Evolutionary conservation across 495 filamentous ascomycete species (phyloP).

Genomic region (Venustampulla echinocandica): DNA sequence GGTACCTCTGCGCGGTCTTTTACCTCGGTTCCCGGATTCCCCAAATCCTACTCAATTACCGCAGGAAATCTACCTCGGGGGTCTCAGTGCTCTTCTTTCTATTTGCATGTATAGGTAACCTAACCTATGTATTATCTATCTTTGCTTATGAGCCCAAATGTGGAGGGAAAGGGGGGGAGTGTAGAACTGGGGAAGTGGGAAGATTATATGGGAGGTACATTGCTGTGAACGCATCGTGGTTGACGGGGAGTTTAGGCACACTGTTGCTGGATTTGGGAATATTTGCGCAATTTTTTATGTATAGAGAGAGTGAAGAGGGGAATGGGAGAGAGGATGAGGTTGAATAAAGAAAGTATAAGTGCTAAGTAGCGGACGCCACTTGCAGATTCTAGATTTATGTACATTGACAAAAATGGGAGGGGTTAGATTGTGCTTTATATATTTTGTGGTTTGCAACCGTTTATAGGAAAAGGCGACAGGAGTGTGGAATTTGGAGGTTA

Average conservation of each 20-base stretch:
- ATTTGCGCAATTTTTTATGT: slow-evolving; percentile 89
- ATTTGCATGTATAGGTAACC: slow-evolving; percentile 89
- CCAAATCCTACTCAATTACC: slow-evolving; percentile 82
- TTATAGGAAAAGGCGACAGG: no score
- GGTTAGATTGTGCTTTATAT: no score
- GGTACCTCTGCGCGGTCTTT: slow-evolving; percentile 74
- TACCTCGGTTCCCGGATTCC: slow-evolving; percentile 86
- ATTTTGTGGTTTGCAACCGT: no score
- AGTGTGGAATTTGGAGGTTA: no score
- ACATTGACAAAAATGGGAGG: no score
- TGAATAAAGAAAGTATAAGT: no score
- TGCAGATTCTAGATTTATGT: no score
- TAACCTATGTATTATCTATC: slow-evolving; percentile 89
- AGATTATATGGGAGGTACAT: slow-evolving; percentile 69
- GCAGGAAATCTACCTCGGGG: slow-evolving; percentile 82
- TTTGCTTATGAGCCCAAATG: slow-evolving; percentile 71
- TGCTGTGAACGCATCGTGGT: slow-evolving; percentile 78
- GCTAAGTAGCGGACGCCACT: no score
- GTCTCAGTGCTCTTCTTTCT: slow-evolving; percentile 90
- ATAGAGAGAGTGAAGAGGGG: slow-evolving; percentile 16
- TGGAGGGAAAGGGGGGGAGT: slow-evolving; percentile 29
- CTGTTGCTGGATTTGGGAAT: slow-evolving; percentile 74
- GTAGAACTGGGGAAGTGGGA: slow-evolving; percentile 45
- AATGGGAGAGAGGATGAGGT: slow-evolving; percentile 1
- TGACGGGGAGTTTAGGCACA: slow-evolving; percentile 83